These are phyloP conservation scores for Quercus lobata DNA, from an alignment of 331 rosid species.

Conservation along the genomic window DNA sequence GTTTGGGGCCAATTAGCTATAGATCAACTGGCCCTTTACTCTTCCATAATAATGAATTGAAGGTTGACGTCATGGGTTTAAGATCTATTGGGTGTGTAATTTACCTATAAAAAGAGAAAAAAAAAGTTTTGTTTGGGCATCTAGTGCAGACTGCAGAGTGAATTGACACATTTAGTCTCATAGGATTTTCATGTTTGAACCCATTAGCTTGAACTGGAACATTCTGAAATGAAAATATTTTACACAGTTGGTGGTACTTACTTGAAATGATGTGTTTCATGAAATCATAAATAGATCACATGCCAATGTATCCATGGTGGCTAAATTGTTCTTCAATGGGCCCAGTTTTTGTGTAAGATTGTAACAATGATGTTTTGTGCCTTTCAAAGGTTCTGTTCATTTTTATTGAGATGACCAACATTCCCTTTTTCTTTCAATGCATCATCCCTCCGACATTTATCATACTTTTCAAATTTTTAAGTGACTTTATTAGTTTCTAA, in stretches of 20 bases:
- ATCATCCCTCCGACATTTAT: not conserved
- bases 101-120: not conserved
- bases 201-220: not conserved
- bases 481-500: not conserved
- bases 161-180: not conserved
- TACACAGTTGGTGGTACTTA: not conserved
- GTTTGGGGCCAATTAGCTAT: not conserved
- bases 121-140: not conserved
- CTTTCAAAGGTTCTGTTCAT: not conserved
- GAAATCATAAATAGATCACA: not conserved
- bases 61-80: no score
- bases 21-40: no score
- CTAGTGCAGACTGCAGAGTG: no score
- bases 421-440: not conserved
- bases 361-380: not conserved
- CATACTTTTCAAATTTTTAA: not conserved
- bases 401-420: not conserved
- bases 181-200: constrained; percentile 1
- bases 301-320: not conserved
- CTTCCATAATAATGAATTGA: no score
- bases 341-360: not conserved
- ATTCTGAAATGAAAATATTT: not conserved
- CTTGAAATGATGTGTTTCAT: not conserved
- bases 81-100: no score
- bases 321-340: not conserved